These are phyloP conservation scores for Echeveria elegans DNA, from an alignment of 164 flowering plant species.

Conservation along the genomic window DNA sequence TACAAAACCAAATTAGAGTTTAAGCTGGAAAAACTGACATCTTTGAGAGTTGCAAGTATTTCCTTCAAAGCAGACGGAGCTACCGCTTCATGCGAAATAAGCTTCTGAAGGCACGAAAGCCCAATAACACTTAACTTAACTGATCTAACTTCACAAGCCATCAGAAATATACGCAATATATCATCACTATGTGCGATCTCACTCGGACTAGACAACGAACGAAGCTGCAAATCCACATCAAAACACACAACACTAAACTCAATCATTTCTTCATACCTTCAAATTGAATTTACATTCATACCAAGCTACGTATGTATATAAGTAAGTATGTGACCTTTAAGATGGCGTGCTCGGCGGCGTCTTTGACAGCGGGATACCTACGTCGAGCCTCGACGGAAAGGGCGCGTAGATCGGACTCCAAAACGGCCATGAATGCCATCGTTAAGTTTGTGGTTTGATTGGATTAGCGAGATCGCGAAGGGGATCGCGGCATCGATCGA, in stretches of 20 bases:
- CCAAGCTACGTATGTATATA: not conserved
- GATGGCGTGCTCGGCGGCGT: slow-evolving; percentile 93
- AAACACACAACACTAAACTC: not conserved
- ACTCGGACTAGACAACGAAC: slow-evolving; percentile 60
- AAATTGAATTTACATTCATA: not conserved
- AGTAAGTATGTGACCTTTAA: slow-evolving; percentile 43
- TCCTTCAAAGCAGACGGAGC: slow-evolving; percentile 69
- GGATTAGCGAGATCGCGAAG: not conserved
- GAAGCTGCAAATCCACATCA: slow-evolving; percentile 48
- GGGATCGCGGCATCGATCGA: slow-evolving; percentile 1
- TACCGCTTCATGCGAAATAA: slow-evolving; percentile 90
- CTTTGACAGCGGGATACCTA: slow-evolving; percentile 77
- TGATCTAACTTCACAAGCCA: slow-evolving; percentile 88
- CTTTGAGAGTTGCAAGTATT: slow-evolving; percentile 74
- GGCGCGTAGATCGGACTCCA: slow-evolving; percentile 94
- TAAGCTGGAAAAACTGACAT: slow-evolving; percentile 40
- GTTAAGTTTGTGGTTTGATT: not conserved
- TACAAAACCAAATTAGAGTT: not conserved
- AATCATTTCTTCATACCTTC: not conserved
- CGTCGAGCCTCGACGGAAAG: slow-evolving; percentile 95
- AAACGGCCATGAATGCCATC: slow-evolving; percentile 89
- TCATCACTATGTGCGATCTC: slow-evolving; percentile 89
- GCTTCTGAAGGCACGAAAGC: slow-evolving; percentile 89
- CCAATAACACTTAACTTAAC: slow-evolving; percentile 91
- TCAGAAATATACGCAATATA: slow-evolving; percentile 70